Evolutionary conservation across 305 asterid species (phyloP).

Genomic region (Solanum hybrid): DNA sequence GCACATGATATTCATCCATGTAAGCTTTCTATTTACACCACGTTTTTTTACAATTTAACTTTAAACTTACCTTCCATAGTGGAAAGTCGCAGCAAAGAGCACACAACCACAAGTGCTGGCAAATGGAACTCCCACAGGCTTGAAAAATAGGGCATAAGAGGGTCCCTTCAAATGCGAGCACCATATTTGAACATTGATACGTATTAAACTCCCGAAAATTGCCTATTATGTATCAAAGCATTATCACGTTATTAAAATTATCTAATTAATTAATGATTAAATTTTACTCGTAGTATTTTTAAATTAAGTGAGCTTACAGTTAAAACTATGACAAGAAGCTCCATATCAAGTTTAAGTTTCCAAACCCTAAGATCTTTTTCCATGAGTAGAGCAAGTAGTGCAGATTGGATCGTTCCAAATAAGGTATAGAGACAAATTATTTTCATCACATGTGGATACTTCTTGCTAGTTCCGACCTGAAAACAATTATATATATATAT

Average conservation of each 20-base stretch:
- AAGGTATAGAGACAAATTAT: constrained; percentile 47
- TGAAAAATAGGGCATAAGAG: constrained; percentile 39
- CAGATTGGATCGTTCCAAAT: constrained; percentile 51
- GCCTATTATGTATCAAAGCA: constrained; percentile 25
- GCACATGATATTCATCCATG: neutral
- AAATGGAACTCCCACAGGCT: constrained; percentile 55
- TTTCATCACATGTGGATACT: constrained; percentile 56
- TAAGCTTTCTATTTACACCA: neutral
- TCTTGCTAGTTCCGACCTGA: constrained; percentile 55
- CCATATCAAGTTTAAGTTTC: constrained; percentile 39
- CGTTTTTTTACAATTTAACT: neutral
- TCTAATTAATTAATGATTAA: neutral
- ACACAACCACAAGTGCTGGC: constrained; percentile 60
- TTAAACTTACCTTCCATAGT: constrained; percentile 44
- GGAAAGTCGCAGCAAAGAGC: constrained; percentile 53
- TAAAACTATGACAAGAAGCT: constrained; percentile 43
- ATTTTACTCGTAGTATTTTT: too few relatives aligned
- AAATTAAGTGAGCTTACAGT: constrained; percentile 26
- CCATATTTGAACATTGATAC: constrained; percentile 55
- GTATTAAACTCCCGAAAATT: constrained; percentile 44
- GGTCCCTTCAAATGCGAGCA: constrained; percentile 46
- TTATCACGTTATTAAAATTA: neutral
- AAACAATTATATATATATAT: neutral
- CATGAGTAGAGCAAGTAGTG: constrained; percentile 24
- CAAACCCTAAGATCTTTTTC: constrained; percentile 45